These are phyloP conservation scores for Xylaria hypoxylon DNA, from an alignment of 2,329 filamentous ascomycete species.

Conservation along the genomic window DNA sequence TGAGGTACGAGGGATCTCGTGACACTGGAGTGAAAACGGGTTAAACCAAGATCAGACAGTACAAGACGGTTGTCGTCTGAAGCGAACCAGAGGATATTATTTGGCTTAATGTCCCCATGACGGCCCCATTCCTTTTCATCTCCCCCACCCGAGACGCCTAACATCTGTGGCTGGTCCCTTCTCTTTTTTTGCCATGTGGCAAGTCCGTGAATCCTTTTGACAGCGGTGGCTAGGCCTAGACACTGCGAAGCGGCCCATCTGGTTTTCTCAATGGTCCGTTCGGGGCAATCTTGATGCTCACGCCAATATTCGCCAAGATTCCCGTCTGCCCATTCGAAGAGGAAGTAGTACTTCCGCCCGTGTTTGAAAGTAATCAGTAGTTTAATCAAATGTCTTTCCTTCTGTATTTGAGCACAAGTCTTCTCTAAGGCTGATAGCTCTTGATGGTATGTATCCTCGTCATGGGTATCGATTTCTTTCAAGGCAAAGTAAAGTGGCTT, in stretches of 20 bases:
- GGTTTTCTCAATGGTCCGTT: background rate
- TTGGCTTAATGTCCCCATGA: slow-evolving; percentile 25
- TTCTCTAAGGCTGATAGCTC: slow-evolving; percentile 16
- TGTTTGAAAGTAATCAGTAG: slow-evolving; percentile 23
- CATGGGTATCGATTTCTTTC: slow-evolving; percentile 12
- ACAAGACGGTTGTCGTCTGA: slow-evolving; percentile 10
- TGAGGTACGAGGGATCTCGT: slow-evolving; percentile 18
- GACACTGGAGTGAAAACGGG: slow-evolving; percentile 16
- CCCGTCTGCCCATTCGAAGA: slow-evolving; percentile 26
- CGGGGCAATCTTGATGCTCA: background rate
- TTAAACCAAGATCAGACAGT: slow-evolving; percentile 25
- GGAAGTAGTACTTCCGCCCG: slow-evolving; percentile 18
- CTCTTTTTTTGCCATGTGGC: slow-evolving; percentile 16
- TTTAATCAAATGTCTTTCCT: slow-evolving; percentile 22
- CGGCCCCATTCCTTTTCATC: slow-evolving; percentile 18
- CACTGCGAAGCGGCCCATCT: slow-evolving; percentile 13
- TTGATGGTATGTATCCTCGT: slow-evolving; percentile 12
- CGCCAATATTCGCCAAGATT: slow-evolving; percentile 18
- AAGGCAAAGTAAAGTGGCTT: slow-evolving; percentile 11
- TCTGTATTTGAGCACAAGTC: slow-evolving; percentile 2
- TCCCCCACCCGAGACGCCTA: background rate
- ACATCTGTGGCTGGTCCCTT: background rate
- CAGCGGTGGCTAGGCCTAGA: slow-evolving; percentile 15
- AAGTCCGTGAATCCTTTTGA: slow-evolving; percentile 23
- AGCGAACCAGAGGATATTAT: slow-evolving; percentile 20